Base-by-base conservation (phyloP, 2,329 filamentous ascomycete species). In the Graphilbum ipis-grandicollis region DNA sequence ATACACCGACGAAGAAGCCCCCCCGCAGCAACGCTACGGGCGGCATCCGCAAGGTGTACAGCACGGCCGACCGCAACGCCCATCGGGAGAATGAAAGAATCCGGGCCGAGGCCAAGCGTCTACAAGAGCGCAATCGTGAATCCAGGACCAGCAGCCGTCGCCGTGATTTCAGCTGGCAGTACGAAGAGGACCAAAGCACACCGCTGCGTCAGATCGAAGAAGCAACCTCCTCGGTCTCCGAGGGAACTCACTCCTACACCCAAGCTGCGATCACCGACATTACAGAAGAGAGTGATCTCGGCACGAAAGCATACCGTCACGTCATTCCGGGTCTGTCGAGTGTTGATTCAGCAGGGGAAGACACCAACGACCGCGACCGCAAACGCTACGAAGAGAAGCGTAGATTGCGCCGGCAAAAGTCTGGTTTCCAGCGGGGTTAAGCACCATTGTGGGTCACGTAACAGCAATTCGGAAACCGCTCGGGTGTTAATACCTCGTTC, bases 41-140 rank as follows among this genome's bases (percentile, higher is more conserved):
- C n/a, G 65, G 66, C 35, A 75, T 75, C 47, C 61, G 70, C 44
- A 74, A 75, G 56, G 70, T 75, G 23, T 73, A 75, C 57, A 72
- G 68, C 29, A 66, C 63, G 1, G 65, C 68, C 9, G 68, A 72
- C 53, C 65, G 66, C 46, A 67, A 57, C 36, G 61, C 57, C 19
- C 52, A 55, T 35, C 62, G 66, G 29, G 69, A 72, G 51, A 50
- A 59, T 22, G 68, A 75, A 47, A 62, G 64, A 15, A 57, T 71
- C 43, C 63, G 68, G 26, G 59, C 63, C 34, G 73, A 76, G 53
- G 70, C 70, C 1, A 56, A 62, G 17, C 60, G 62, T 29, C 54
- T 71, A n/a, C 62, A 66, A 37, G 66, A 71, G 37, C 65, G 68
- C 46, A 63, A 63, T 35, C 61, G 40, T 31, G 43, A 38, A 34